Evolutionary conservation across 2,329 filamentous ascomycete genomes (phyloP), one percentile per base, ranked within the genome.

Genomic region (Aspergillus sclerotialis): DNA sequence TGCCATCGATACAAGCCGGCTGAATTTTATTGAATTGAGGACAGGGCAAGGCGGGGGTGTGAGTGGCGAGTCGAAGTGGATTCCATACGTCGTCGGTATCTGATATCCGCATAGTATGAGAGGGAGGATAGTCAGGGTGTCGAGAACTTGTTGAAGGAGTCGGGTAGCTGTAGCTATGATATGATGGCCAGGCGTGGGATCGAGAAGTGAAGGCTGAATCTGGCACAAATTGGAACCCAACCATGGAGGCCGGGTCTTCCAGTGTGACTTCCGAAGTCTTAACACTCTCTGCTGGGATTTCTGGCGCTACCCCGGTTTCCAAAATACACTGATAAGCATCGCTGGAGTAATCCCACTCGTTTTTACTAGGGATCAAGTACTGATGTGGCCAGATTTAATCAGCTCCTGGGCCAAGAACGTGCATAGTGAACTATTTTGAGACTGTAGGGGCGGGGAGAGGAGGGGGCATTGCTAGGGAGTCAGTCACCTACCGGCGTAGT

Each of bases 81-180:
- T 43, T 58, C 58, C 58, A 61, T 3, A 50, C 52, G 41, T 58
- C 54, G 33, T 54, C 53, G 13, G 46, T 32, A 23, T 39, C 39
- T 12, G 40, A 23, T 11, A 50, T 37, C 13, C 50, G 45, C 12
- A 45, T 28, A 3, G 45, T 32, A 19, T 40, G 36, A 27, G 52
- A 54, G 11, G 46, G 37, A n/a, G 42, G 32, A 21, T 46, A 48
- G 14, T 54, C 52, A 5, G 48, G 36, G 8, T 41, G 40, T 18
- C 43, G 41, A 5, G 45, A 30, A 5, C 33, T 37, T n/a, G n/a
- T n/a, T n/a, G 5, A 50, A 33, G 2, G 51, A 41, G 11, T 46
- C 30, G 11, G 32, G 19, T 9, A 14, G 19, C 15, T 35, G 36
- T n/a, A n/a, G 7, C 37, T 35, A 17, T 43, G 37, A 28, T 29